These are phyloP conservation scores for Aspergillus sp. DNA, from an alignment of 2,329 filamentous ascomycete species.

Conservation along the genomic window DNA sequence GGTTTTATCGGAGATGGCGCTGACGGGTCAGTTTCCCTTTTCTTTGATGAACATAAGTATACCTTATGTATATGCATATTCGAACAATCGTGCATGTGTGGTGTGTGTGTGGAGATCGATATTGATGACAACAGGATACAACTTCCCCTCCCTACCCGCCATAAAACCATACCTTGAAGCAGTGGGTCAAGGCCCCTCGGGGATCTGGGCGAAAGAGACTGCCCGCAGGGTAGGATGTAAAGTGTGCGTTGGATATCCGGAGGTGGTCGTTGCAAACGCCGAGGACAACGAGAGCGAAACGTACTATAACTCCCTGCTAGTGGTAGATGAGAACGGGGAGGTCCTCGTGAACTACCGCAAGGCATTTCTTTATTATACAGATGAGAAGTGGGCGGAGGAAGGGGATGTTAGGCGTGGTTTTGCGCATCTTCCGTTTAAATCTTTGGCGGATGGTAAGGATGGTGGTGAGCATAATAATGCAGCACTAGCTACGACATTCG, in stretches of 20 bases:
- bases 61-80: too few species aligned
- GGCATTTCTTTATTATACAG: constrained; percentile 58
- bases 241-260: constrained; percentile 58
- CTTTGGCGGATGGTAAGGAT: neutral
- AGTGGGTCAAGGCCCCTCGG: constrained; percentile 47
- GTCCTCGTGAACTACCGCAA: constrained; percentile 55
- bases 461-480: constrained; percentile 5
- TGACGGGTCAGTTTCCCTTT: constrained; percentile 41
- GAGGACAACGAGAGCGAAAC: constrained; percentile 14
- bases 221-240: constrained; percentile 49
- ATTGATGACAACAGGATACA: constrained; percentile 45
- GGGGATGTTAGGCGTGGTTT: constrained; percentile 32
- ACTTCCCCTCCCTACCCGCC: constrained; percentile 50
- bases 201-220: constrained; percentile 50
- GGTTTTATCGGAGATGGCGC: constrained; percentile 55
- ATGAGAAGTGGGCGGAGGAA: constrained; percentile 56
- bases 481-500: constrained; percentile 36
- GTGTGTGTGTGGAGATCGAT: neutral
- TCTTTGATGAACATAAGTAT: neutral
- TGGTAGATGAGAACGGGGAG: constrained; percentile 47
- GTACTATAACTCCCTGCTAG: constrained; percentile 53
- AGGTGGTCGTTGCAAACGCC: constrained; percentile 27
- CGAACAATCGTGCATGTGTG: neutral
- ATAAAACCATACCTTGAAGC: constrained; percentile 54
- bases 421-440: constrained; percentile 17